Base-by-base conservation (phyloP, 2,329 filamentous ascomycete genomes). In the Apiospora phragmitis region DNA sequence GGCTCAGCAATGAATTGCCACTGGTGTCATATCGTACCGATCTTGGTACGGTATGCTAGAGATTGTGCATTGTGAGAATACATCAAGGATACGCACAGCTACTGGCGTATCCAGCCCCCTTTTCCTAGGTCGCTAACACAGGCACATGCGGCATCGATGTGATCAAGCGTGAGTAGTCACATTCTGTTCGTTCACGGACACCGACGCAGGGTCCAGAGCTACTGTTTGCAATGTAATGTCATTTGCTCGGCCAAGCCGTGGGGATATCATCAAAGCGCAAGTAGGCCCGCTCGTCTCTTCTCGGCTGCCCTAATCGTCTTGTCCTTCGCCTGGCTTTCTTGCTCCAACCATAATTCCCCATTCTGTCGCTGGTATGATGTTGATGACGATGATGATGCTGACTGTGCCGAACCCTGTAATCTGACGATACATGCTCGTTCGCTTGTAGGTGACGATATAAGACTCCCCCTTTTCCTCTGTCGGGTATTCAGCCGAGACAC, bases 241-340 rank as follows among this genome's bases (percentile, higher is more conserved):
- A 70, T 78, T 72, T 73, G 75, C 77, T 77, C 77, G 78, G 77
- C 74, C 73, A 69, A 72, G 77, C 77, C 78, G 78, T 77, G 76
- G 76, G 78, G 78, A 79, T 79, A 79, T 79, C 78, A 78, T 77
- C 72, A 71, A 76, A 76, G 71, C 73, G 76, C 74, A 69, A 59
- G 70, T 65, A 51, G 70, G 55, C 55, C 38, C 55, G 55, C 55
- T 62, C 55, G 55, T 62, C 32, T 32, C 32, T 38, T 62, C 55
- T n/a, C 18, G 16, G 18, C 32, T 38, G 55, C 55, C 55, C 38
- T 38, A 32, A 21, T 55, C 55, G 26, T 68, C 41, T 67, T 69
- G 68, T 21, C 51, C 51, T 68, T 62, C 65, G 68, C 67, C 12
- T 38, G 35, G 16, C 49, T 16, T 24, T 41, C 65, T 59, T n/a